Evolutionary conservation across 2,329 filamentous ascomycete species (phyloP), one percentile per base, ranked within the genome.

Genomic region (Cytospora piceae): DNA sequence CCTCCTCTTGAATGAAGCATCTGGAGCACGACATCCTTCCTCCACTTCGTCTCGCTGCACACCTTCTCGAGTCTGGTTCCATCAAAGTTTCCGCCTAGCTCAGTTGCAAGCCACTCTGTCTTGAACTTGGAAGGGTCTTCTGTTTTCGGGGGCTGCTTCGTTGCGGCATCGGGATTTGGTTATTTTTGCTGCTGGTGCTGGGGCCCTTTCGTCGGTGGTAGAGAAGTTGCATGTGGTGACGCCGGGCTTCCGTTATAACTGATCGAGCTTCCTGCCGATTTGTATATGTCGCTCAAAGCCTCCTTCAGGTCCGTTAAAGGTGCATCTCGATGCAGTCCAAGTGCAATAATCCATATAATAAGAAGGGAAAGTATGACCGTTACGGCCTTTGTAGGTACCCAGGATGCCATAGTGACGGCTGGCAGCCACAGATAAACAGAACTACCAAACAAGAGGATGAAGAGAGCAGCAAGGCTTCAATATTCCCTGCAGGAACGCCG

Each of bases 21-120:
- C 22, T 54, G 55, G 20, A 64, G 46, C 3, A 56, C 62, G 7
- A 59, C 55, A 31, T 64, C 62, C 17, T 20, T 15, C 7, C 46
- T 49, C 62, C 62, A 64, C 46, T 49, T 29, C 14, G 46, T 52
- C 29, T 31, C 24, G 55, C 8, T 29, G 32, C 62, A 64, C 6
- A 58, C 17, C 24, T 34, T 14, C 12, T 46, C 11, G 20, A 64
- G 46, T 8, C n/a, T 22, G 12, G 56, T 22, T 6, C 46, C 49
- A 37, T 58, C 31, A n/a, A 64, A 34, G 34, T 27, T n/a, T 3
- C 62, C 62, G 15, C 62, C 62, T 2, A 64, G n/a, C 46, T 64
- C 62, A 5, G 55, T 64, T 17, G 22, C 56, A n/a, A 64, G 62
- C 55, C 56, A 64, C 7, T 27, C 34, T 31, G 20, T 20, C 22